Percentiles rank a stretch among this genome's conserved stretches.
phyloP scores from a whole-genome alignment of 1,284 basidiomycete species.

The Golubevia sp. region DNA sequence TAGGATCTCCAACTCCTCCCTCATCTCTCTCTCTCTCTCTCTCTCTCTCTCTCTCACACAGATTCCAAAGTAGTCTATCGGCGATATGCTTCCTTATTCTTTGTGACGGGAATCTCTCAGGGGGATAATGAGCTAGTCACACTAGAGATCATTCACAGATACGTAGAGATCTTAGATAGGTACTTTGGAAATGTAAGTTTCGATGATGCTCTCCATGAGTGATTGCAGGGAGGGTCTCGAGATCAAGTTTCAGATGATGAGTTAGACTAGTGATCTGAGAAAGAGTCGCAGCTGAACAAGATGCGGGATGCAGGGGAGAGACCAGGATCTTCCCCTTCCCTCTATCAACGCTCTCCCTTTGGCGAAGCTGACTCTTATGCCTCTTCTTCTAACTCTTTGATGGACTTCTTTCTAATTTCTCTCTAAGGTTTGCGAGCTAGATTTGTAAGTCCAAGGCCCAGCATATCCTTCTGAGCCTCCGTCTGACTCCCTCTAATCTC shows the following conservation, averaged over 20 bases:
- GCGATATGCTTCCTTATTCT: slow-evolving; percentile 58
- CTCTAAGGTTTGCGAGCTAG: slow-evolving; percentile 49
- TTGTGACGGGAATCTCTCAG: slow-evolving; percentile 52
- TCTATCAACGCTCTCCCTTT: background rate
- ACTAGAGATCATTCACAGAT: slow-evolving; percentile 59
- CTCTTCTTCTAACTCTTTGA: background rate
- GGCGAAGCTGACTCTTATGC: background rate
- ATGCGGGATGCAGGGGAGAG: too few relatives aligned
- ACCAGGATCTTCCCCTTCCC: background rate
- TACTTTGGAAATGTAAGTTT: slow-evolving; percentile 61
- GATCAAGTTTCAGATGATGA: too few relatives aligned
- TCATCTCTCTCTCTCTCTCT: background rate
- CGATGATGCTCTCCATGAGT: too few relatives aligned
- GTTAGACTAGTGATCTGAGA: too few relatives aligned
- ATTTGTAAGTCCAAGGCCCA: slow-evolving; percentile 34
- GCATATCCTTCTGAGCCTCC: background rate
- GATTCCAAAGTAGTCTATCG: slow-evolving; percentile 58
- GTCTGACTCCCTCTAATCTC: background rate
- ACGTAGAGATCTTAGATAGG: slow-evolving; percentile 58
- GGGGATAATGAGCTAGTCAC: slow-evolving; percentile 59
- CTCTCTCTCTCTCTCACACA: slow-evolving; percentile 5
- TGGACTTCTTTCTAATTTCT: background rate
- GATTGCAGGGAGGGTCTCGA: too few relatives aligned
- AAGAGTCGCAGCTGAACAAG: too few relatives aligned
- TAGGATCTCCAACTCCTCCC: background rate